phyloP scores from a whole-genome alignment of 2,329 filamentous ascomycete genomes.

The Pseudopyrenochaeta lycopersici region DNA sequence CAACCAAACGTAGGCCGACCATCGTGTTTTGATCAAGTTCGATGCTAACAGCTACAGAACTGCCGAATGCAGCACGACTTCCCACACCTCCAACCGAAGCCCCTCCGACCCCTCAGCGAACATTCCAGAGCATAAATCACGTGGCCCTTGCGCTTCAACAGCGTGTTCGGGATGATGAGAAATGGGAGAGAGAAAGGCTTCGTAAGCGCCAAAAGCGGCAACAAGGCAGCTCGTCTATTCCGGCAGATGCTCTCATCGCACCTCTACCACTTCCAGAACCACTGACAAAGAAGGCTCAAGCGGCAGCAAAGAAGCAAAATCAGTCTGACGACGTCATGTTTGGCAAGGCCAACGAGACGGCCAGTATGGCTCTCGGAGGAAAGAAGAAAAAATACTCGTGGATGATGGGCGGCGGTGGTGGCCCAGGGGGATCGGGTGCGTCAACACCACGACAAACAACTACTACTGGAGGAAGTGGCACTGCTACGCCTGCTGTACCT shows the following conservation, averaged over 20 bases:
- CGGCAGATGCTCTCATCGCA: slow-evolving; percentile 33
- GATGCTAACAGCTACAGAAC: slow-evolving; percentile 30
- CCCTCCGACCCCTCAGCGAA: slow-evolving; percentile 59
- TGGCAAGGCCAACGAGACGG: slow-evolving; percentile 85
- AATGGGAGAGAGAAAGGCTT: slow-evolving; percentile 72
- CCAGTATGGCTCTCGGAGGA: slow-evolving; percentile 77
- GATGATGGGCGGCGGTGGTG: slow-evolving; percentile 66
- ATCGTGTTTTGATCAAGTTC: not conserved
- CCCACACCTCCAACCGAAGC: slow-evolving; percentile 59
- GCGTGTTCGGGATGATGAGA: slow-evolving; percentile 63
- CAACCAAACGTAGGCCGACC: slow-evolving; percentile 34
- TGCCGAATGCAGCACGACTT: slow-evolving; percentile 51
- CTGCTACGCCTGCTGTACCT: slow-evolving; percentile 32
- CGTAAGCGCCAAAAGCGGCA: slow-evolving; percentile 55
- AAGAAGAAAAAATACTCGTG: slow-evolving; percentile 76
- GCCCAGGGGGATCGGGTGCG: slow-evolving; percentile 43
- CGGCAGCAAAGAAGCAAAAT: slow-evolving; percentile 75
- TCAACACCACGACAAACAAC: slow-evolving; percentile 43
- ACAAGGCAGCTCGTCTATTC: slow-evolving; percentile 34
- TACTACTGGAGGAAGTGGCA: slow-evolving; percentile 33
- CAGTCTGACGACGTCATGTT: slow-evolving; percentile 81
- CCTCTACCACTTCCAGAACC: slow-evolving; percentile 52
- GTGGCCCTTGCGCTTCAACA: slow-evolving; percentile 61
- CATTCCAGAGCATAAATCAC: slow-evolving; percentile 63
- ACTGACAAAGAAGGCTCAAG: slow-evolving; percentile 87